Conservation (phyloP, 495 filamentous ascomycete genomes). For the Aspergillus baeticus region DNA sequence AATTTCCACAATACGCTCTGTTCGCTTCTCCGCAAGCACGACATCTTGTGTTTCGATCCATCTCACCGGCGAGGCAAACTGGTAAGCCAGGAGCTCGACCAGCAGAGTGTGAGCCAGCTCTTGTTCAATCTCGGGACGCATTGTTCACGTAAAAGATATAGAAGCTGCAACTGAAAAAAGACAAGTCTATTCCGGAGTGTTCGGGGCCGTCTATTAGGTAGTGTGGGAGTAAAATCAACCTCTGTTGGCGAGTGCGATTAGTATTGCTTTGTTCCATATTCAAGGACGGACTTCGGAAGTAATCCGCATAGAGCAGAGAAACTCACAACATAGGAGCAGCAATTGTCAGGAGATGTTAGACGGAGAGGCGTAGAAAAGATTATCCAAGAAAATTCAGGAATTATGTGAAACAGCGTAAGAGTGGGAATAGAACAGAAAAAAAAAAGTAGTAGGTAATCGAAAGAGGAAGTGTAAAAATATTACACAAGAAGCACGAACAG, state of each 20-base stretch:
- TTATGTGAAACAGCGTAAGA: slow-evolving; percentile 1
- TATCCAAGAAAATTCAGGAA: slow-evolving; percentile 10
- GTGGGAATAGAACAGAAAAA: slow-evolving; percentile 11
- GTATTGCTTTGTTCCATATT: not conserved
- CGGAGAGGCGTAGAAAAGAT: not conserved
- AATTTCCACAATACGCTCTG: slow-evolving; percentile 96
- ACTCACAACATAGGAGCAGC: slow-evolving; percentile 18
- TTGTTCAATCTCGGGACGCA: slow-evolving; percentile 98
- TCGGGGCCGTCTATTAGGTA: not conserved
- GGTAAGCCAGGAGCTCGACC: slow-evolving; percentile 97
- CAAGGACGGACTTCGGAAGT: not conserved
- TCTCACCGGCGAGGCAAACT: slow-evolving; percentile 97
- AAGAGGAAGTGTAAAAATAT: slow-evolving; percentile 1
- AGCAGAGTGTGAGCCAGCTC: slow-evolving; percentile 96
- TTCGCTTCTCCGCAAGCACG: slow-evolving; percentile 89
- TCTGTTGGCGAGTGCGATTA: not conserved
- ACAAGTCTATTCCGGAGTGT: not conserved
- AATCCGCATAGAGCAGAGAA: not conserved
- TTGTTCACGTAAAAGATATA: slow-evolving; percentile 41
- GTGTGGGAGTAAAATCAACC: not conserved
- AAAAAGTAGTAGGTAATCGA: not conserved
- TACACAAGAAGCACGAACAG: slow-evolving; percentile 1
- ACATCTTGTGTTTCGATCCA: slow-evolving; percentile 99
- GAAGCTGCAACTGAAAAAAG: not conserved
- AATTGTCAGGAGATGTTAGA: slow-evolving; percentile 5